These are phyloP conservation scores for Buddleja alternifolia DNA, from an alignment of 257 asterid genomes.

Conservation along the genomic window DNA sequence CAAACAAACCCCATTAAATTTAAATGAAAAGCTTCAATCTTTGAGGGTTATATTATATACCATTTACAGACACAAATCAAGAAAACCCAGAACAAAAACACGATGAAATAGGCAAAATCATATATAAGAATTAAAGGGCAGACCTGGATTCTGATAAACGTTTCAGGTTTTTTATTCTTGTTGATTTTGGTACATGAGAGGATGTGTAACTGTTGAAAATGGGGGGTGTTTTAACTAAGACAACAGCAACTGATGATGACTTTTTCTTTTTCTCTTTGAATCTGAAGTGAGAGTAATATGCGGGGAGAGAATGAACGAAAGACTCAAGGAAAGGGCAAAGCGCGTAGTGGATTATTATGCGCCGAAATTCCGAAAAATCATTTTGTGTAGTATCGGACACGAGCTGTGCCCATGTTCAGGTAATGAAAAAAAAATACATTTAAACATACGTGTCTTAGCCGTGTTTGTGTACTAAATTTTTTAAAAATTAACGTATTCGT, in stretches of 20 bases:
- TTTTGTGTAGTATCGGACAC: too few species aligned
- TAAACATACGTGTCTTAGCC: too few species aligned
- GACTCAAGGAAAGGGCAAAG: constrained; percentile 25
- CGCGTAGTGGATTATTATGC: too few species aligned
- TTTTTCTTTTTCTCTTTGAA: background rate
- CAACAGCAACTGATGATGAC: background rate
- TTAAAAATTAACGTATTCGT: too few species aligned
- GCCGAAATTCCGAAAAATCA: too few species aligned
- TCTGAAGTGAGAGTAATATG: background rate
- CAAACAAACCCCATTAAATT: too few species aligned
- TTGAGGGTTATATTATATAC: constrained; percentile 20
- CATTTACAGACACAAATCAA: constrained; percentile 18
- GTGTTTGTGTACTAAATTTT: too few species aligned
- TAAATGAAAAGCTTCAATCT: background rate
- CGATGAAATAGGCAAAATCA: constrained; percentile 14
- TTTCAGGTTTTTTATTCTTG: constrained; percentile 14
- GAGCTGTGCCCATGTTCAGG: too few species aligned
- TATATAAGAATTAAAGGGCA: background rate
- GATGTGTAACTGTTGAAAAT: constrained; percentile 27
- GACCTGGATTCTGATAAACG: constrained; percentile 28
- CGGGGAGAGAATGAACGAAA: background rate
- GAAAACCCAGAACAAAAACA: constrained; percentile 24
- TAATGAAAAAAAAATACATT: too few species aligned
- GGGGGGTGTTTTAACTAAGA: background rate
- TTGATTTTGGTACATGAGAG: constrained; percentile 7